A percentile compares a stretch with the other conserved stretches of the same genome.
These are phyloP conservation scores for Lasiosphaeris hirsuta DNA, from an alignment of 495 filamentous ascomycete species.

Conservation along the genomic window DNA sequence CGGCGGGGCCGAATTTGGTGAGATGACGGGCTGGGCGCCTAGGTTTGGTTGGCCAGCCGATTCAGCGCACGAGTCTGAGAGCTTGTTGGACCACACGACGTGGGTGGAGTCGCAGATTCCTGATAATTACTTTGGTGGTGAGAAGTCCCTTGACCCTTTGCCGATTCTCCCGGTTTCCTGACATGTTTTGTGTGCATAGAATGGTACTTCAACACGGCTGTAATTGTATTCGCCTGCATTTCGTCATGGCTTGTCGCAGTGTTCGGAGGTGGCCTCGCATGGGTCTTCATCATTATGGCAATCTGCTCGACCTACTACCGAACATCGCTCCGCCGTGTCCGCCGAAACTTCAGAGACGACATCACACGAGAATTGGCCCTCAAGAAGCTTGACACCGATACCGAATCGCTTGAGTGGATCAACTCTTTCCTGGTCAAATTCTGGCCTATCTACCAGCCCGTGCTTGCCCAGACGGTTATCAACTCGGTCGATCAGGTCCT, in stretches of 20 bases:
- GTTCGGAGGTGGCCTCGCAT: constrained; percentile 84
- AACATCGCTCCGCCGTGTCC: constrained; percentile 87
- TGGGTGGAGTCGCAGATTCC: constrained; percentile 79
- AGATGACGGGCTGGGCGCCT: constrained; percentile 83
- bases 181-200: constrained; percentile 50
- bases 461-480: constrained; percentile 88
- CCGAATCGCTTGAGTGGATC: constrained; percentile 96
- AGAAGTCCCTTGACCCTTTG: constrained; percentile 15
- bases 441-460: constrained; percentile 97
- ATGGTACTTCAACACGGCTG: constrained; percentile 94
- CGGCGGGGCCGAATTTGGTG: constrained; percentile 56
- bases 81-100: constrained; percentile 80
- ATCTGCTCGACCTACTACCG: constrained; percentile 92
- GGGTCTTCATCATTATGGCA: constrained; percentile 92
- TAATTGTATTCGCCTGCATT: constrained; percentile 91
- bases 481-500: constrained; percentile 92
- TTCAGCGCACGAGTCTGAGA: constrained; percentile 53
- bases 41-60: constrained; percentile 64
- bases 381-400: constrained; percentile 83
- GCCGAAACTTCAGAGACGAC: constrained; percentile 95
- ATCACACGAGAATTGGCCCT: constrained; percentile 90
- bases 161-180: not conserved
- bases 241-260: constrained; percentile 85
- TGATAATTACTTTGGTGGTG: constrained; percentile 90
- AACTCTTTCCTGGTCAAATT: constrained; percentile 98